Base-by-base conservation (phyloP, 306 rosid species). In the Pterocarpus macrocarpus region DNA sequence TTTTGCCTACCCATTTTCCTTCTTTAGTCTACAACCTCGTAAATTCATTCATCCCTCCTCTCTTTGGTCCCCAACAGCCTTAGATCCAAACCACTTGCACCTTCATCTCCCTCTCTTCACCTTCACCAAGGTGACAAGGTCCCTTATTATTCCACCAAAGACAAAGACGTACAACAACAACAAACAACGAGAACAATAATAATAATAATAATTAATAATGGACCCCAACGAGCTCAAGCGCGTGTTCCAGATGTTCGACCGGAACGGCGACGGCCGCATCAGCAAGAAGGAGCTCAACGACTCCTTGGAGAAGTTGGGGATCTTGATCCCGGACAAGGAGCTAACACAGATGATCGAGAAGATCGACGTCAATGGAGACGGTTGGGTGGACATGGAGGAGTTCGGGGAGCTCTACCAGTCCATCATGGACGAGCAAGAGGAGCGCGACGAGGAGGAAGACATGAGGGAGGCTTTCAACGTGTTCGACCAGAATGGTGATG, bases 391-490 rank as follows among this genome's bases (percentile, higher is more conserved):
- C 72, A 81, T 88, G 0, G 86, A 82, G 0, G 97, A 92, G 65
- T 92, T 92, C 7, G 89, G 91, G 0, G 94, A 88, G 62, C 67
- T 92, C 7, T 90, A 92, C 72, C 88, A 88, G 3, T 82, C 90
- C 17, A 86, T 92, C 8, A 87, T 88, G 87, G 90, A 80, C 1
- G 61, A 55, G 5, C 61, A 15, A 4, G 61, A 55, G 43, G 89
- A 82, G 56, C 82, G 83, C 0, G 87, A 88, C 14, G 94, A 86
- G 17, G 97, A 90, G 32, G 90, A 84, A 14, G 97, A 90, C 77
- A 88, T 92, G 94, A 87, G 71, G 80, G 94, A 92, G 77, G 97
- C 97, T 0, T 92, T 92, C 81, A 87, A 84, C 7, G 97, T 90
- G 14, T 92, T 92, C 15, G 94, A 92, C 50, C 90, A 82, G 53